A percentile compares a stretch with the other conserved stretches of the same genome.
Evolutionary conservation across 1,284 basidiomycete genomes (phyloP).

Genomic region (Marasmius oreades): DNA sequence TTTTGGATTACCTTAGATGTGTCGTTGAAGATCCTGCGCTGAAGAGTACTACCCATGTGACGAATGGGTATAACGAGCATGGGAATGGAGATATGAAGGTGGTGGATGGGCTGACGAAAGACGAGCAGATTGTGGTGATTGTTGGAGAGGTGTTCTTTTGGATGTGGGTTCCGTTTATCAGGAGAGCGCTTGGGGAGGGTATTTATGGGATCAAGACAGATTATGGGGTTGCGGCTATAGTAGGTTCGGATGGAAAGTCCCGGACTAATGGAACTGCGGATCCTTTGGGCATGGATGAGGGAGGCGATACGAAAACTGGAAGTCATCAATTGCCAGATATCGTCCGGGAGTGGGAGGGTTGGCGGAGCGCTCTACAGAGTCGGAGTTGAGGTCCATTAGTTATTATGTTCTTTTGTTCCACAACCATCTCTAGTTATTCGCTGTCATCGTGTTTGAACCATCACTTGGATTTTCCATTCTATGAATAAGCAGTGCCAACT

Average conservation of each 20-base stretch:
- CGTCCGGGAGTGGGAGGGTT: slow-evolving; percentile 5
- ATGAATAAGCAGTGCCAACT: too few relatives aligned
- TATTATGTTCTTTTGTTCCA: not conserved
- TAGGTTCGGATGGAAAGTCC: not conserved
- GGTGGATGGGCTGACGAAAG: slow-evolving; percentile 28
- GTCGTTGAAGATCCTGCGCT: slow-evolving; percentile 18
- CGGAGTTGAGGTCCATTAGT: not conserved
- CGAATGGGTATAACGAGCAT: slow-evolving; percentile 19
- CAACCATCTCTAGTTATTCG: not conserved
- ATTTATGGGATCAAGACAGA: slow-evolving; percentile 54
- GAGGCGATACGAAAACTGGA: not conserved
- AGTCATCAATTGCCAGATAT: not conserved
- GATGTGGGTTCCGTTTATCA: slow-evolving; percentile 66
- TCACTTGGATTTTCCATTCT: too few relatives aligned
- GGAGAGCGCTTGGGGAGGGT: slow-evolving; percentile 66
- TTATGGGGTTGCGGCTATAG: not conserved
- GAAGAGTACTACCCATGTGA: slow-evolving; percentile 16
- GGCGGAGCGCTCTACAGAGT: not conserved
- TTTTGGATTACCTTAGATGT: slow-evolving; percentile 42
- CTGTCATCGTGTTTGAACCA: not conserved
- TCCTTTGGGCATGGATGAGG: not conserved
- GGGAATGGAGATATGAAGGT: slow-evolving; percentile 25
- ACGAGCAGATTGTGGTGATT: slow-evolving; percentile 44
- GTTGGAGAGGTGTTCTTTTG: slow-evolving; percentile 55
- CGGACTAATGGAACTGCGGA: not conserved